Conservation (phyloP, 805 yeast species). For the Teunomyces atbi region DNA sequence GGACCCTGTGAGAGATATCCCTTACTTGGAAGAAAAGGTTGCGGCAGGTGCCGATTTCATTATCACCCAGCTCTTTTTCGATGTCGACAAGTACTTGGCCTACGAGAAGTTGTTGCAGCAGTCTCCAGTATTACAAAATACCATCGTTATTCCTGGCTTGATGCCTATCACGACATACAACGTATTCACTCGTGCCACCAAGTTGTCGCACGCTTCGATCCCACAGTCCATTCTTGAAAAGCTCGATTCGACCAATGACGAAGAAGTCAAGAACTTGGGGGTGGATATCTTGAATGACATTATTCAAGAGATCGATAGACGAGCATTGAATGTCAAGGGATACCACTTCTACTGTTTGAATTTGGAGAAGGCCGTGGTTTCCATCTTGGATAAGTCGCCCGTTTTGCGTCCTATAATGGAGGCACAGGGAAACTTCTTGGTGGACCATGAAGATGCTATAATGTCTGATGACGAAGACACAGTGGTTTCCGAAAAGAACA, state of each 20-base stretch:
- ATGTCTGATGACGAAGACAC: conserved; percentile 38
- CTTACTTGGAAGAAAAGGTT: conserved; percentile 77
- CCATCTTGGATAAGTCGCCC: conserved; percentile 64
- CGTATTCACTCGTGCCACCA: conserved; percentile 84
- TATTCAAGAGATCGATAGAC: conserved; percentile 52
- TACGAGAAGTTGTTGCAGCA: conserved; percentile 58
- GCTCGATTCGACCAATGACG: conserved; percentile 66
- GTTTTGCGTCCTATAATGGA: conserved; percentile 48
- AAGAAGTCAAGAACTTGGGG: conserved; percentile 77
- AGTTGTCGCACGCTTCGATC: conserved; percentile 80
- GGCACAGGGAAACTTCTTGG: conserved; percentile 19
- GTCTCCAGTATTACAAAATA: conserved; percentile 37
- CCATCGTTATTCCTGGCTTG: conserved; percentile 79
- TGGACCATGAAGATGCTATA: conserved; percentile 32
- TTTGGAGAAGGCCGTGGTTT: conserved; percentile 88
- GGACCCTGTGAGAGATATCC: conserved; percentile 66
- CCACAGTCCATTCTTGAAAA: conserved; percentile 54
- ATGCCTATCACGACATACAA: conserved; percentile 88
- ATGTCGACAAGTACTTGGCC: conserved; percentile 68
- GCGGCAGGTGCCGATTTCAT: conserved; percentile 95
- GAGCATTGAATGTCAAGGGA: conserved; percentile 65
- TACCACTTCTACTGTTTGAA: conserved; percentile 92
- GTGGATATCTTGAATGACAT: conserved; percentile 69
- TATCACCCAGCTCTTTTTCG: conserved; percentile 88
- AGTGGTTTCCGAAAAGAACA: conserved; percentile 27